Conservation (phyloP, 768 basidiomycete genomes). For the Mycena amicta region DNA sequence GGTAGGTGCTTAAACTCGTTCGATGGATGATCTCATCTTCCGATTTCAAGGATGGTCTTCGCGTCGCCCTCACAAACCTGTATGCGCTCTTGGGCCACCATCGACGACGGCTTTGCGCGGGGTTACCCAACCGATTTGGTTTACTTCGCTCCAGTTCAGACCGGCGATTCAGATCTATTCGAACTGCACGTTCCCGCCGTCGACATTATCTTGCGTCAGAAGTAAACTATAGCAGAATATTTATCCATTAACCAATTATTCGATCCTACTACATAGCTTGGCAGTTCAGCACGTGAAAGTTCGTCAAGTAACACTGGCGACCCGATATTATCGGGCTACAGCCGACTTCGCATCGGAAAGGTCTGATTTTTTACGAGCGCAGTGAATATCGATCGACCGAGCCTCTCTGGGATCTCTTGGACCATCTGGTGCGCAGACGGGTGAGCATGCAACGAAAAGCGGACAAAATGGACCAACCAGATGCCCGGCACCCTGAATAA, state of each 20-base stretch:
- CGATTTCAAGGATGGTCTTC: constrained; percentile 14
- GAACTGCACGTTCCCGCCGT: constrained; percentile 19
- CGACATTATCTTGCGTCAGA: background rate
- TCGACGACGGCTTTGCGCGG: constrained; percentile 20
- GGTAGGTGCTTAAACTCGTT: constrained; percentile 5
- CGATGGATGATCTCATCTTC: background rate
- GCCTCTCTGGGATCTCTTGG: constrained; percentile 17
- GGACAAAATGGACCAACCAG: constrained; percentile 32
- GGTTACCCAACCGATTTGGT: constrained; percentile 19
- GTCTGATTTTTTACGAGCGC: constrained; percentile 6
- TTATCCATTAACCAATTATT: too few relatives aligned
- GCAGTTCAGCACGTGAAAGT: too few relatives aligned
- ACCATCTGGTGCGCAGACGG: constrained; percentile 10
- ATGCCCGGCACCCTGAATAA: constrained; percentile 34
- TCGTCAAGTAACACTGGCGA: too few relatives aligned
- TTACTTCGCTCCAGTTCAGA: constrained; percentile 7
- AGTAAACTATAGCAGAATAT: background rate
- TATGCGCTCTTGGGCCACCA: constrained; percentile 16
- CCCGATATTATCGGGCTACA: background rate
- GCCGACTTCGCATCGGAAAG: background rate
- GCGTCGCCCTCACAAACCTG: constrained; percentile 10
- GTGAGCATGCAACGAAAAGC: background rate
- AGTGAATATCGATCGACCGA: constrained; percentile 9
- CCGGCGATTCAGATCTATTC: background rate
- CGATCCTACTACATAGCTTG: too few relatives aligned